These are phyloP conservation scores for Przewalskia tangutica DNA, from an alignment of 257 asterid species.

Conservation along the genomic window DNA sequence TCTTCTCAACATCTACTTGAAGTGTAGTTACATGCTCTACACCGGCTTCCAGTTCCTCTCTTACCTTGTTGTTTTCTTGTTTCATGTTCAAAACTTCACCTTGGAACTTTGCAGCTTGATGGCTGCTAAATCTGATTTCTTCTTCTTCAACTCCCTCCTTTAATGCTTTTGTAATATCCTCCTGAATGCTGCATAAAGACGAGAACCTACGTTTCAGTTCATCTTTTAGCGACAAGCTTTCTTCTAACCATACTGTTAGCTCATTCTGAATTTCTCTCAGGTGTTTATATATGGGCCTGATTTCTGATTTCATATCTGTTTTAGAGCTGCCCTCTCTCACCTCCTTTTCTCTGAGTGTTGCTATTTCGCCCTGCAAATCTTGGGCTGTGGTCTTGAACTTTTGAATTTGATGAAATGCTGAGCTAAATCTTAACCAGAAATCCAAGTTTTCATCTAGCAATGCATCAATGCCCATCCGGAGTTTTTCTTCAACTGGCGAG, in stretches of 20 bases:
- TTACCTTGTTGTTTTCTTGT: slow-evolving; percentile 82
- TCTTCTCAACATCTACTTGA: slow-evolving; percentile 53
- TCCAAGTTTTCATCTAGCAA: slow-evolving; percentile 78
- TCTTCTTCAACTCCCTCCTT: slow-evolving; percentile 64
- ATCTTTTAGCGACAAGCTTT: slow-evolving; percentile 49
- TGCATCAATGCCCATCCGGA: slow-evolving; percentile 57
- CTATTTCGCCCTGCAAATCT: slow-evolving; percentile 56
- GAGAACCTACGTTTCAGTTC: slow-evolving; percentile 56
- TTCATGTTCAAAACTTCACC: slow-evolving; percentile 90
- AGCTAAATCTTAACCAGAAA: slow-evolving; percentile 93
- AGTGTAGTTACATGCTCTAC: slow-evolving; percentile 48
- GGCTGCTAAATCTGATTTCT: slow-evolving; percentile 49
- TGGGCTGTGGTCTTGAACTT: slow-evolving; percentile 64
- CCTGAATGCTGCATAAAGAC: slow-evolving; percentile 72
- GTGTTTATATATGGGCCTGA: slow-evolving; percentile 74
- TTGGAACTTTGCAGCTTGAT: slow-evolving; percentile 89
- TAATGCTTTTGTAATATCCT: slow-evolving; percentile 55
- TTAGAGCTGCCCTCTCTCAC: slow-evolving; percentile 33
- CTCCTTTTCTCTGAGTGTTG: slow-evolving; percentile 44
- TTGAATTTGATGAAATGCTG: slow-evolving; percentile 74
- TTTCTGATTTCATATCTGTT: slow-evolving; percentile 51
- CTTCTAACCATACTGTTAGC: slow-evolving; percentile 64
- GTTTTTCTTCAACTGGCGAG: slow-evolving; percentile 61
- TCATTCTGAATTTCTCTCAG: slow-evolving; percentile 76
- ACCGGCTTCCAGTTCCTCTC: slow-evolving; percentile 66